Conservation (phyloP, 73 alveolate species). For the Symbiodinium pilosum region DNA sequence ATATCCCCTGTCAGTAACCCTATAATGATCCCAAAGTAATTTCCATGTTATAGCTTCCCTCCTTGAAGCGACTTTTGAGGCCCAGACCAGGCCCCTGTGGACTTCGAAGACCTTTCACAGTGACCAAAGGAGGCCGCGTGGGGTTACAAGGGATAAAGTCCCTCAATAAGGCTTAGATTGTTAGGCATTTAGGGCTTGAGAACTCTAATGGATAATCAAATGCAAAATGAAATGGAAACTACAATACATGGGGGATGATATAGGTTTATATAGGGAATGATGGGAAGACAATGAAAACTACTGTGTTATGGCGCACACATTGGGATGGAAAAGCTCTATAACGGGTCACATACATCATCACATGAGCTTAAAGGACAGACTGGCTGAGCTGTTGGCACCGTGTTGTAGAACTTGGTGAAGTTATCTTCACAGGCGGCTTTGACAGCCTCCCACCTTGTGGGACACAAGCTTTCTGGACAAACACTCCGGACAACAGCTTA, state of each 20-base stretch:
- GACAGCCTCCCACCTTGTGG: constrained; percentile 16
- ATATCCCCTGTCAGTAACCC: too few relatives aligned
- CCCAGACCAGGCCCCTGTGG: constrained; percentile 21
- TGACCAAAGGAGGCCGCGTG: background rate
- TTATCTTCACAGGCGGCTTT: constrained; percentile 24
- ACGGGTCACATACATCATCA: background rate
- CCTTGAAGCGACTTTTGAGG: background rate
- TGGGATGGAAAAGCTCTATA: background rate
- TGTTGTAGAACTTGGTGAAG: constrained; percentile 18
- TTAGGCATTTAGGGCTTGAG: too few relatives aligned
- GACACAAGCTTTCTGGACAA: background rate
- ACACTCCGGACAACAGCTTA: background rate
- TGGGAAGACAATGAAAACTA: too few relatives aligned
- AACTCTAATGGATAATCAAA: too few relatives aligned
- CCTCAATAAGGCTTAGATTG: too few relatives aligned
- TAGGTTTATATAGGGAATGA: too few relatives aligned
- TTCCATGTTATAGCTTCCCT: too few relatives aligned
- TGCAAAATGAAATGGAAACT: too few relatives aligned
- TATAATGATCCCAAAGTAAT: too few relatives aligned
- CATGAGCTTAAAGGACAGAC: background rate
- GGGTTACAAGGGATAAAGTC: background rate
- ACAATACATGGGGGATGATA: too few relatives aligned
- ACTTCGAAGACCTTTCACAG: constrained; percentile 6
- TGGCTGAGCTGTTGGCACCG: background rate
- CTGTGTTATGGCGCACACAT: background rate